Conservation (phyloP, 345 rosid species). For the Linum trigynum region DNA sequence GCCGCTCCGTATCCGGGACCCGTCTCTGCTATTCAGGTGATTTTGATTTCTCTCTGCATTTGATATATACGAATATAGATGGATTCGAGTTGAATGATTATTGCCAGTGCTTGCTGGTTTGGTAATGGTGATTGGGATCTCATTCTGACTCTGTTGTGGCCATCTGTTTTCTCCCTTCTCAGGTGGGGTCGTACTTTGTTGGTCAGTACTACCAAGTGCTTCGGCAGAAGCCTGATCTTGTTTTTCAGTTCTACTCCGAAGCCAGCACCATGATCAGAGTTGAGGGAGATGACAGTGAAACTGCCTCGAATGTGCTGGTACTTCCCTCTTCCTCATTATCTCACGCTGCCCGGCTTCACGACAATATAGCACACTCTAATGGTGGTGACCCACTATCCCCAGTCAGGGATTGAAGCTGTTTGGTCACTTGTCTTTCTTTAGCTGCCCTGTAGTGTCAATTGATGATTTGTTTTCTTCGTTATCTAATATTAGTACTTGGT, state of each 20-base stretch:
- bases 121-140: neutral
- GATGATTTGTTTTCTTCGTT: neutral
- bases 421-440: neutral
- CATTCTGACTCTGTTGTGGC: neutral
- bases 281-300: slow-evolving; percentile 56
- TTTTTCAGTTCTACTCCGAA: slow-evolving; percentile 79
- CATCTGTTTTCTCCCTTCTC: neutral
- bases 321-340: neutral
- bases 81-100: neutral
- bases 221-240: slow-evolving; percentile 72
- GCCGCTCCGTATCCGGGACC: slow-evolving; percentile 56
- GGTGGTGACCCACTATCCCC: too few relatives aligned
- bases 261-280: slow-evolving; percentile 62
- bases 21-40: slow-evolving; percentile 48
- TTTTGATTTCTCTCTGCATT: neutral
- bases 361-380: too few relatives aligned
- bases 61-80: neutral
- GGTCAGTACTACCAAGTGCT: slow-evolving; percentile 86
- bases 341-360: too few relatives aligned
- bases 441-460: neutral
- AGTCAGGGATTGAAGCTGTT: neutral
- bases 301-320: slow-evolving; percentile 76
- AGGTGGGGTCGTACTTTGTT: slow-evolving; percentile 96
- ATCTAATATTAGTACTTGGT: neutral
- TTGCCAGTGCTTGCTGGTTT: neutral